Evolutionary conservation across 116 monocot species (phyloP).

Genomic region (Trichopus zeylanicus): DNA sequence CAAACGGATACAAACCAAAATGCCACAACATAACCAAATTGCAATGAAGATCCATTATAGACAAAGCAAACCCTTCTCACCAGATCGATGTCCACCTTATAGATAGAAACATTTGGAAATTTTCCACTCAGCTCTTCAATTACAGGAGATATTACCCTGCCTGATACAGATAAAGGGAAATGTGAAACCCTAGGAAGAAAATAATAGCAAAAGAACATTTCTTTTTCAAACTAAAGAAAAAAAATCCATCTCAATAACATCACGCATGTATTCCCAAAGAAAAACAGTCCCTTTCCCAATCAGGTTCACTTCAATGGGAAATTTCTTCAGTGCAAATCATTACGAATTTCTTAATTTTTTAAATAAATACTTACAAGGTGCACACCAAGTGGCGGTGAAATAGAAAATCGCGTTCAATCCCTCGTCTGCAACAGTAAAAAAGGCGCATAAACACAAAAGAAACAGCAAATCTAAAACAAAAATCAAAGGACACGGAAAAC

Average conservation of each 20-base stretch:
- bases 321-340: no score
- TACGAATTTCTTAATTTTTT: neutral
- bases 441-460: neutral
- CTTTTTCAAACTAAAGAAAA: no score
- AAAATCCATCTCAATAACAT: no score
- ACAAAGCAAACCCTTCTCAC: no score
- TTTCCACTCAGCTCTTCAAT: constrained; percentile 60
- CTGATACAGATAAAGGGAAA: constrained; percentile 22
- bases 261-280: no score
- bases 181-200: neutral
- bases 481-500: neutral
- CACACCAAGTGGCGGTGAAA: constrained; percentile 87
- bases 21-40: no score
- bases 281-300: no score
- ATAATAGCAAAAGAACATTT: neutral
- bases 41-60: no score
- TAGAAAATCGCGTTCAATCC: constrained; percentile 71
- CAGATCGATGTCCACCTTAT: constrained; percentile 95
- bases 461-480: neutral
- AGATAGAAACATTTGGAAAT: constrained; percentile 69
- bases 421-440: constrained; percentile 49
- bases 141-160: constrained; percentile 59
- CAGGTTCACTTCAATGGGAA: no score
- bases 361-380: constrained; percentile 65
- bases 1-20: no score